Evolutionary conservation across 2,329 filamentous ascomycete genomes (phyloP).

Genomic region (Penicillium sp.): DNA sequence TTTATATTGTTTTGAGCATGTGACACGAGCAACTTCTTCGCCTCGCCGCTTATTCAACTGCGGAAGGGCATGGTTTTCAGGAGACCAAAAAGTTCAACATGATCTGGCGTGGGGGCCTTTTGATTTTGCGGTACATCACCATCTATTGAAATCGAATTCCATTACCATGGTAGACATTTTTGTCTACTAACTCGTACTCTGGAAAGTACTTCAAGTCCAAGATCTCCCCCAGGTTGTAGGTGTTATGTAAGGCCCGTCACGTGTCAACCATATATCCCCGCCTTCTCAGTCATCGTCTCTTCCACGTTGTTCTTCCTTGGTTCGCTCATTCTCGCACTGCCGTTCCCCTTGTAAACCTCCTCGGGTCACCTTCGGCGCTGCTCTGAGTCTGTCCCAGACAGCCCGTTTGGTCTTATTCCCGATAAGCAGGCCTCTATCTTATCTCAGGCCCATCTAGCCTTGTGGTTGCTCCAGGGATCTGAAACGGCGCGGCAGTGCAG

Average conservation of each 20-base stretch:
- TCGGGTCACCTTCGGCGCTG: slow-evolving; percentile 4
- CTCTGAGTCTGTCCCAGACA: slow-evolving; percentile 3
- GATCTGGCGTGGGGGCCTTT: slow-evolving; percentile 17
- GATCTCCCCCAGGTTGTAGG: not conserved
- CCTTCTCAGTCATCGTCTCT: not conserved
- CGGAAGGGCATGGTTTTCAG: slow-evolving; percentile 18
- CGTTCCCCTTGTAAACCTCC: not conserved
- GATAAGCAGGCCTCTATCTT: slow-evolving; percentile 15
- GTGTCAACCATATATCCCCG: not conserved
- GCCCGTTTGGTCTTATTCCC: not conserved
- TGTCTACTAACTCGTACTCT: not conserved
- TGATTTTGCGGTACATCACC: slow-evolving; percentile 18
- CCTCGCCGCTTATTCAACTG: slow-evolving; percentile 25
- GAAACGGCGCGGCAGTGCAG: slow-evolving; percentile 3
- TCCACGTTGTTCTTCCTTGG: not conserved
- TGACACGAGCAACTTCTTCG: slow-evolving; percentile 22
- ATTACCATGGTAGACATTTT: not conserved
- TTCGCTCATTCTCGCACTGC: not conserved
- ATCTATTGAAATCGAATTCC: slow-evolving; percentile 4
- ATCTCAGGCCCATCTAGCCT: slow-evolving; percentile 9
- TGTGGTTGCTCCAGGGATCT: slow-evolving; percentile 7
- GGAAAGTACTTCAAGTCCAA: not conserved
- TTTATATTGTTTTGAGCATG: slow-evolving; percentile 24
- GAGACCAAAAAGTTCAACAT: slow-evolving; percentile 26
- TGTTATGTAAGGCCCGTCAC: not conserved